Conservation (phyloP, 768 basidiomycete species). For the Lactarius hatsudake region DNA sequence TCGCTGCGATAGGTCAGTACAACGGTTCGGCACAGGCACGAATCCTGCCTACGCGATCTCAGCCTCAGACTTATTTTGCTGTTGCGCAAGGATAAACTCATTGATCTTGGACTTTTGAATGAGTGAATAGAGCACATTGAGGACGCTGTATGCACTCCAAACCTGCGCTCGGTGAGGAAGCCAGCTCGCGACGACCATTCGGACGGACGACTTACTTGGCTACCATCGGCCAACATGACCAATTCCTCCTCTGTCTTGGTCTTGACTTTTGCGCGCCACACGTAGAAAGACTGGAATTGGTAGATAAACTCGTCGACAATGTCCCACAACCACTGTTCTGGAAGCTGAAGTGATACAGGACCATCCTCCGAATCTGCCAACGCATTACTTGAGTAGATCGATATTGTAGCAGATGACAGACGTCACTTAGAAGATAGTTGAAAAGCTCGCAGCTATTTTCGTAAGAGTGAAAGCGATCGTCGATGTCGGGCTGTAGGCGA, state of each 20-base stretch:
- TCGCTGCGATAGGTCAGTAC: conserved; percentile 45
- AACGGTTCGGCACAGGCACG: not conserved
- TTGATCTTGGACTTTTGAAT: conserved; percentile 97
- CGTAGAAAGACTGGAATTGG: conserved; percentile 95
- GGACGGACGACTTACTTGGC: conserved; percentile 41
- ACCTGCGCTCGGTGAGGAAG: conserved; percentile 46
- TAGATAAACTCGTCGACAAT: conserved; percentile 98
- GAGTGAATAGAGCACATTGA: conserved; percentile 97
- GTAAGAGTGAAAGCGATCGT: conserved; percentile 97
- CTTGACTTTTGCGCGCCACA: conserved; percentile 84
- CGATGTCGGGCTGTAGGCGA: conserved; percentile 89
- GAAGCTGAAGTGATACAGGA: conserved; percentile 89
- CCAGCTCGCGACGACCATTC: not conserved
- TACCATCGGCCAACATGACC: conserved; percentile 71
- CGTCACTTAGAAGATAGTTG: conserved; percentile 91
- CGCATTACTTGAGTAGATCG: not conserved
- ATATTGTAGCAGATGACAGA: conserved; percentile 16
- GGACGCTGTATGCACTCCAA: conserved; percentile 97
- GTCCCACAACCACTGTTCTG: conserved; percentile 98
- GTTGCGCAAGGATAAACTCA: conserved; percentile 83
- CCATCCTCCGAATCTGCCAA: conserved; percentile 76
- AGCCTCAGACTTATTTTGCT: conserved; percentile 74
- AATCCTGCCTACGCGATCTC: conserved; percentile 69
- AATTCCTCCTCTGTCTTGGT: conserved; percentile 90
- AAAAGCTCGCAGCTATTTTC: conserved; percentile 98